These are phyloP conservation scores for Coffea eugenioides DNA, from an alignment of 257 asterid genomes.

Conservation along the genomic window DNA sequence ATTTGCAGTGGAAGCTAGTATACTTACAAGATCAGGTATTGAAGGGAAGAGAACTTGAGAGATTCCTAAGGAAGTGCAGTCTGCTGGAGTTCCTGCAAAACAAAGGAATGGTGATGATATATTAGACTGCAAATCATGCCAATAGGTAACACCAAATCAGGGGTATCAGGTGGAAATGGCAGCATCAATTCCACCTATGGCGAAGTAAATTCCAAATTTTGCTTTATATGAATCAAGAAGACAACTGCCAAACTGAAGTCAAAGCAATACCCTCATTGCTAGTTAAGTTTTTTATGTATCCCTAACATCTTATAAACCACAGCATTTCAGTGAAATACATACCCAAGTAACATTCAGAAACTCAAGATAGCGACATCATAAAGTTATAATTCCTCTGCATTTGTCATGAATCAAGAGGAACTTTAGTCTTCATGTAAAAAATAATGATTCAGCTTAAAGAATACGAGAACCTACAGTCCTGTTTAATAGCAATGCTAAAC, in stretches of 20 bases:
- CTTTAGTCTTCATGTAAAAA: neutral
- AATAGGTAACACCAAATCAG: neutral
- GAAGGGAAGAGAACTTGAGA: slow-evolving; percentile 65
- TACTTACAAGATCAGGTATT: slow-evolving; percentile 75
- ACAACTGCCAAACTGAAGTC: neutral
- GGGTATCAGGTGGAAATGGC: neutral
- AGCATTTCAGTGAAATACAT: neutral
- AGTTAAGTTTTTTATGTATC: neutral
- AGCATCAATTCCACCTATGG: neutral
- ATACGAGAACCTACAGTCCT: neutral
- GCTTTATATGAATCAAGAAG: neutral
- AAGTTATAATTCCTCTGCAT: neutral
- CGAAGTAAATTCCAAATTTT: neutral
- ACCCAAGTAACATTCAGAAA: neutral
- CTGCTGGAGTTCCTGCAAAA: slow-evolving; percentile 79
- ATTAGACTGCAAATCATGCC: neutral
- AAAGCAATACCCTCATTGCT: neutral
- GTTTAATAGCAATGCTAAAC: neutral
- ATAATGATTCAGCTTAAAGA: neutral
- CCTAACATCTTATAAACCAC: neutral
- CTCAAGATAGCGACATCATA: neutral
- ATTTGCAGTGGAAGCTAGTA: neutral
- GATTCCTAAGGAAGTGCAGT: slow-evolving; percentile 80
- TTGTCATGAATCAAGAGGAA: neutral
- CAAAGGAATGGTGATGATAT: slow-evolving; percentile 2